These are phyloP conservation scores for Parastagonospora nodorum DNA, from an alignment of 2,329 filamentous ascomycete species.

Conservation along the genomic window DNA sequence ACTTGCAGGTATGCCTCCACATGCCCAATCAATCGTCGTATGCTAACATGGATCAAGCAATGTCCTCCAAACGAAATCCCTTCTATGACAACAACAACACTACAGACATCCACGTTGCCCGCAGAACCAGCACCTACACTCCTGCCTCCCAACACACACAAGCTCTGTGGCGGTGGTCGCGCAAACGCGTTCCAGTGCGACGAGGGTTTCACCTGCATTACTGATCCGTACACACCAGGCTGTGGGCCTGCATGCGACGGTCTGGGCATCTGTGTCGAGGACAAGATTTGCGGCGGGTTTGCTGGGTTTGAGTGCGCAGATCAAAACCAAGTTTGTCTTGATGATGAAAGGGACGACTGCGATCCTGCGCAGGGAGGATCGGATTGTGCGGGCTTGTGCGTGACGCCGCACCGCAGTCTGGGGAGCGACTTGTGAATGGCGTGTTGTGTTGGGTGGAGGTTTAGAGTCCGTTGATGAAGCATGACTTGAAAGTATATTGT, in stretches of 20 bases:
- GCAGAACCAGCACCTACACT: conserved; percentile 2
- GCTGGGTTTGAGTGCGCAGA: conserved; percentile 41
- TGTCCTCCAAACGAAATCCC: neutral
- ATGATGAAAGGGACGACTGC: conserved; percentile 52
- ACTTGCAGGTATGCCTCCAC: conserved; percentile 7
- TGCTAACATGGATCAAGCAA: neutral
- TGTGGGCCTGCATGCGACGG: conserved; percentile 43
- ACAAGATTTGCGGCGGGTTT: conserved; percentile 50
- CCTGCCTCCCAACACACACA: conserved; percentile 13
- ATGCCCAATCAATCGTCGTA: neutral
- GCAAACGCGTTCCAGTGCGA: conserved; percentile 12
- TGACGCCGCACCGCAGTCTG: conserved; percentile 23
- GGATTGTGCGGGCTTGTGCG: conserved; percentile 53
- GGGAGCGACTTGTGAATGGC: neutral
- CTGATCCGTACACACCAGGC: conserved; percentile 33
- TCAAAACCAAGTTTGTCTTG: conserved; percentile 45
- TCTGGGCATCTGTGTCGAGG: conserved; percentile 41
- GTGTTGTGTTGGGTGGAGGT: no score
- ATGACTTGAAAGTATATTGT: no score
- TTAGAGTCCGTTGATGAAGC: no score
- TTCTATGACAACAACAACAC: neutral
- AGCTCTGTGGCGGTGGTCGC: conserved; percentile 36
- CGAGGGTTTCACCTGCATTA: conserved; percentile 32
- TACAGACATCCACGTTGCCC: neutral
- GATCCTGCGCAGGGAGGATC: conserved; percentile 45